Evolutionary conservation across 2,329 filamentous ascomycete species (phyloP).

Genomic region (Ophiocordyceps sinensis): DNA sequence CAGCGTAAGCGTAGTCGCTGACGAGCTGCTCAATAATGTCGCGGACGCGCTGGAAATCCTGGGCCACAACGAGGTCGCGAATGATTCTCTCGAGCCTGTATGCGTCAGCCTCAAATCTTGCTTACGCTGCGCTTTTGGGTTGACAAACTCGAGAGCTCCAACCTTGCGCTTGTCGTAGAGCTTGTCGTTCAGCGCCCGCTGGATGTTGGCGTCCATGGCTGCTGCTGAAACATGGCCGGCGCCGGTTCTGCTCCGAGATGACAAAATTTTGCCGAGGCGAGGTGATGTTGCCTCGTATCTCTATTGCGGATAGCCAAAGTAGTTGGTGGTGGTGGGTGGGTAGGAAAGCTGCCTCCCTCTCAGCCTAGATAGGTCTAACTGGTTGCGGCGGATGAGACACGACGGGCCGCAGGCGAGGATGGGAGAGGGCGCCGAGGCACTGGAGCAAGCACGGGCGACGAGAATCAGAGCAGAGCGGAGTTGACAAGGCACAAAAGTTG

Average conservation of each 20-base stretch:
- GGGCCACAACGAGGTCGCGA: constrained; percentile 62
- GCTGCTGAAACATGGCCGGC: constrained; percentile 4
- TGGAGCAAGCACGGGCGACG: no score
- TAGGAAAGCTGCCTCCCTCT: no score
- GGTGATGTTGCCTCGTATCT: no score
- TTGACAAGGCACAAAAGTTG: no score
- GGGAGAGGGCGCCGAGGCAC: no score
- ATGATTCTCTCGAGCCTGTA: constrained; percentile 77
- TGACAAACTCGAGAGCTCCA: constrained; percentile 79
- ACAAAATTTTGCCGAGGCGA: not conserved
- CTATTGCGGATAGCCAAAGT: no score
- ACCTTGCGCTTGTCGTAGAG: constrained; percentile 97
- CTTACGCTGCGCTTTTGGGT: not conserved
- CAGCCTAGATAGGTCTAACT: no score
- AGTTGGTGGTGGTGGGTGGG: no score
- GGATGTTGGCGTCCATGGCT: constrained; percentile 75
- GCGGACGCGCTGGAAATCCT: constrained; percentile 68
- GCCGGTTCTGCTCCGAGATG: not conserved
- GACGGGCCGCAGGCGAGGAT: no score
- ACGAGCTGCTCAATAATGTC: constrained; percentile 91
- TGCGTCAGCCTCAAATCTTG: not conserved
- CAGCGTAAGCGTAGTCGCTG: constrained; percentile 93
- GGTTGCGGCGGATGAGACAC: no score
- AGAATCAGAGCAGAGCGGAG: no score
- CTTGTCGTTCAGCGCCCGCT: constrained; percentile 90